Conservation (phyloP, 441 rosid species). For the Hypseocharis bilobata region DNA sequence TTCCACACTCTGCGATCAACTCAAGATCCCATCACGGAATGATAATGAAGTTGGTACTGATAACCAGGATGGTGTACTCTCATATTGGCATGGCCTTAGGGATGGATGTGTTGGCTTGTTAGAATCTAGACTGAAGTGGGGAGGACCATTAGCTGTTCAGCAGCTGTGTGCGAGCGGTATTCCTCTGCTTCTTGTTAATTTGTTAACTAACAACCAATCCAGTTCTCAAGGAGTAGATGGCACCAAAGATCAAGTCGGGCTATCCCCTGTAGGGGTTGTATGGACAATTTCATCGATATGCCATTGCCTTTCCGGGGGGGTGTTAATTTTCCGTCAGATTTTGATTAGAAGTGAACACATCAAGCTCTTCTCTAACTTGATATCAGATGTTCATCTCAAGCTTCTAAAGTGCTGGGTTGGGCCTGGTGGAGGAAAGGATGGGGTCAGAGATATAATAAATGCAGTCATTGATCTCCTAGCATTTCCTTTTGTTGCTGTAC, state of each 20-base stretch:
- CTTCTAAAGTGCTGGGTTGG: constrained; percentile 81
- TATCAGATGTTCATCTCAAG: constrained; percentile 69
- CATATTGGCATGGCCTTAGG: constrained; percentile 79
- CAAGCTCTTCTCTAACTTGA: constrained; percentile 47
- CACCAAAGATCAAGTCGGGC: constrained; percentile 38
- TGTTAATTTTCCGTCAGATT: constrained; percentile 62
- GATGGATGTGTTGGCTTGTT: constrained; percentile 93
- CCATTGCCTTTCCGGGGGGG: constrained; percentile 77
- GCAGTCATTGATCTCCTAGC: constrained; percentile 76
- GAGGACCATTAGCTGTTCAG: constrained; percentile 76
- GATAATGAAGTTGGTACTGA: constrained; percentile 32
- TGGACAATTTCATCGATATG: constrained; percentile 79
- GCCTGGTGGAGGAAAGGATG: constrained; percentile 86
- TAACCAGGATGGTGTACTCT: constrained; percentile 33
- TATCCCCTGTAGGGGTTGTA: constrained; percentile 77
- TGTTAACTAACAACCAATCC: constrained; percentile 43
- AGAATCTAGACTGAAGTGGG: constrained; percentile 75
- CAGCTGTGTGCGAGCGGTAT: constrained; percentile 78
- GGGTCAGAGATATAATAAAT: constrained; percentile 66
- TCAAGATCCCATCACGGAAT: constrained; percentile 40
- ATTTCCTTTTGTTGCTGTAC: constrained; percentile 85
- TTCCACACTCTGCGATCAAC: constrained; percentile 64
- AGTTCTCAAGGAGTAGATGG: constrained; percentile 33
- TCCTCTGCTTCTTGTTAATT: constrained; percentile 64
- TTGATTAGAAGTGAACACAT: constrained; percentile 53